Conservation (phyloP, 2,329 filamentous ascomycete species). For the Xylaria polymorpha region DNA sequence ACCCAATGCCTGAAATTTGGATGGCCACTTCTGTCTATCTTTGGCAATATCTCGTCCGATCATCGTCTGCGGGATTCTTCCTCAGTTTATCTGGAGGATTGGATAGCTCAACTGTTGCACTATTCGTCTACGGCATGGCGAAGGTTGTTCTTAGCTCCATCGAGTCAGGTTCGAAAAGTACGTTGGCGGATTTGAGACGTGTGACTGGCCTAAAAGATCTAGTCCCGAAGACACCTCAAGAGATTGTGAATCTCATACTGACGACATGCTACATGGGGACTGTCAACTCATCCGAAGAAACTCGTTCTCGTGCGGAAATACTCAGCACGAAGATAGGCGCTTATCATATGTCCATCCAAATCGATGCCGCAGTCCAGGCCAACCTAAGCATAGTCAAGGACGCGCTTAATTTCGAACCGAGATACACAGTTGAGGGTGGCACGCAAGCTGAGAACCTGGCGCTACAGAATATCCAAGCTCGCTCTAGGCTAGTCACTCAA, state of each 20-base stretch:
- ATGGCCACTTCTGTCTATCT: constrained; percentile 36
- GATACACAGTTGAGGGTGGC: constrained; percentile 35
- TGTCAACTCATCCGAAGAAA: constrained; percentile 38
- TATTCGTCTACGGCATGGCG: constrained; percentile 37
- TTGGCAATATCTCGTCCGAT: constrained; percentile 35
- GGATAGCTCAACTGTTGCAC: constrained; percentile 28
- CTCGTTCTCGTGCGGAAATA: constrained; percentile 26
- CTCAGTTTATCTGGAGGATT: constrained; percentile 24
- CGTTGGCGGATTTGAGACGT: constrained; percentile 30
- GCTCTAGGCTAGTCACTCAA: constrained; percentile 25
- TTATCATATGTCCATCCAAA: constrained; percentile 27
- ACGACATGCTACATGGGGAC: constrained; percentile 34
- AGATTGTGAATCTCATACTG: constrained; percentile 33
- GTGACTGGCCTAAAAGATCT: constrained; percentile 28
- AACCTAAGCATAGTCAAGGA: constrained; percentile 28
- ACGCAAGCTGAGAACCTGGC: constrained; percentile 35
- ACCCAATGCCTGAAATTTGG: constrained; percentile 38
- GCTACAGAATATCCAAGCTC: constrained; percentile 38
- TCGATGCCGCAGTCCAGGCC: constrained; percentile 28
- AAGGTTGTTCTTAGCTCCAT: constrained; percentile 34
- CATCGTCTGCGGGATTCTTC: constrained; percentile 34
- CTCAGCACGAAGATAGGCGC: constrained; percentile 28
- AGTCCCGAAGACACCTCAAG: constrained; percentile 30
- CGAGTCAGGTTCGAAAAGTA: constrained; percentile 26
- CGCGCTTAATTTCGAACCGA: constrained; percentile 27